A percentile compares a stretch with the other conserved stretches of the same genome.
Evolutionary conservation across 352 stramenopile genomes (phyloP).

Genomic region (Blastocystis sp.): DNA sequence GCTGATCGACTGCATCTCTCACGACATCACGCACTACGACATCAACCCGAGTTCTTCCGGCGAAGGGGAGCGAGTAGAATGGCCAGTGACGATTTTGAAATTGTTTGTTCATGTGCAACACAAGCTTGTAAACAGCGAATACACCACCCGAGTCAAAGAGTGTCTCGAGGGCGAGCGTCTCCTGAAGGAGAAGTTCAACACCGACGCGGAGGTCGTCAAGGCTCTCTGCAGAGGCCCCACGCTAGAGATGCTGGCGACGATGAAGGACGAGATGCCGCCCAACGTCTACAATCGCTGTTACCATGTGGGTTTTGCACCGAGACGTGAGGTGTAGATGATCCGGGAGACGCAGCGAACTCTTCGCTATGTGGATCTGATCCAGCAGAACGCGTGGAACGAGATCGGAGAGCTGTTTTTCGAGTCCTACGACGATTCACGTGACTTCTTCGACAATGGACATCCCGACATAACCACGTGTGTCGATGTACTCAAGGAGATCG

Average conservation of each 20-base stretch:
- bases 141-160: constrained; percentile 32
- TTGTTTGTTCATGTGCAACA: constrained; percentile 36
- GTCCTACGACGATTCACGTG: constrained; percentile 33
- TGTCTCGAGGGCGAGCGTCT: constrained; percentile 9
- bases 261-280: neutral
- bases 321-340: constrained; percentile 17
- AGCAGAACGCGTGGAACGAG: neutral
- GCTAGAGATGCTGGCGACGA: constrained; percentile 3
- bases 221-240: constrained; percentile 20
- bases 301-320: neutral
- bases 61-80: neutral
- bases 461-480: constrained; percentile 29
- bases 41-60: neutral
- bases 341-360: constrained; percentile 35
- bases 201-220: neutral
- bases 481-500: neutral
- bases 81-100: constrained; percentile 44
- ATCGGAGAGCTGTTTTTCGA: constrained; percentile 35
- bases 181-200: constrained; percentile 28
- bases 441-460: constrained; percentile 53
- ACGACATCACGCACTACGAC: constrained; percentile 50
- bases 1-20: constrained; percentile 41
- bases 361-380: constrained; percentile 14
- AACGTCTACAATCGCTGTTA: constrained; percentile 21
- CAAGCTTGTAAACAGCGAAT: constrained; percentile 50